Evolutionary conservation across 305 asterid genomes (phyloP).

Genomic region (Fraxinus sp.): DNA sequence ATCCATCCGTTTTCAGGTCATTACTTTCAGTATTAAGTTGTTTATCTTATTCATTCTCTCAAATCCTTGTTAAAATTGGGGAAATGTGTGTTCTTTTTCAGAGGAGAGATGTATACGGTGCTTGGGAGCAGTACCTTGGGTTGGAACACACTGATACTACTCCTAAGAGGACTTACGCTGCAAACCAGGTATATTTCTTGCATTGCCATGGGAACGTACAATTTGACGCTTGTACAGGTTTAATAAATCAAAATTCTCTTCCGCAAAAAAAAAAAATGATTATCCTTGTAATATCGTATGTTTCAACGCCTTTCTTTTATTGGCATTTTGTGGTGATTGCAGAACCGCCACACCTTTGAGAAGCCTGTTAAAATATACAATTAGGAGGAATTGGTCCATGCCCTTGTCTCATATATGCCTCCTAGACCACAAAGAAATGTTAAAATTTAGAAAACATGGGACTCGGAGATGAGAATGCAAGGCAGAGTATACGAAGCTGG

Average conservation of each 20-base stretch:
- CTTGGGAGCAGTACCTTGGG: conserved; percentile 37
- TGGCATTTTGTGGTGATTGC: conserved; percentile 20
- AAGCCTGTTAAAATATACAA: conserved; percentile 47
- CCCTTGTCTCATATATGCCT: neutral
- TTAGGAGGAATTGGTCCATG: conserved; percentile 14
- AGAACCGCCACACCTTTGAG: conserved; percentile 49
- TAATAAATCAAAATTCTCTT: neutral
- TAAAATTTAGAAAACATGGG: neutral
- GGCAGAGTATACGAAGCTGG: neutral
- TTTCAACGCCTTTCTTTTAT: neutral
- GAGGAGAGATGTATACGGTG: conserved; percentile 35
- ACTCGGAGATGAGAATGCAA: neutral
- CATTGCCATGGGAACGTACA: neutral
- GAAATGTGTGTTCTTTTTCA: neutral
- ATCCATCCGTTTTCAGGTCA: conserved; percentile 66
- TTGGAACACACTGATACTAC: conserved; percentile 31
- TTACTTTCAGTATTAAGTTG: neutral
- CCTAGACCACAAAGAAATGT: neutral
- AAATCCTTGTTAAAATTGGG: neutral
- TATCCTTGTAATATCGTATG: neutral
- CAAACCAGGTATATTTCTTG: conserved; percentile 26
- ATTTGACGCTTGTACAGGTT: neutral
- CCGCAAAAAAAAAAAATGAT: neutral
- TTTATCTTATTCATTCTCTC: neutral
- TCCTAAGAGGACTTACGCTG: conserved; percentile 29